phyloP scores from a whole-genome alignment of 2,329 filamentous ascomycete genomes.

The Epichloe amarillans region DNA sequence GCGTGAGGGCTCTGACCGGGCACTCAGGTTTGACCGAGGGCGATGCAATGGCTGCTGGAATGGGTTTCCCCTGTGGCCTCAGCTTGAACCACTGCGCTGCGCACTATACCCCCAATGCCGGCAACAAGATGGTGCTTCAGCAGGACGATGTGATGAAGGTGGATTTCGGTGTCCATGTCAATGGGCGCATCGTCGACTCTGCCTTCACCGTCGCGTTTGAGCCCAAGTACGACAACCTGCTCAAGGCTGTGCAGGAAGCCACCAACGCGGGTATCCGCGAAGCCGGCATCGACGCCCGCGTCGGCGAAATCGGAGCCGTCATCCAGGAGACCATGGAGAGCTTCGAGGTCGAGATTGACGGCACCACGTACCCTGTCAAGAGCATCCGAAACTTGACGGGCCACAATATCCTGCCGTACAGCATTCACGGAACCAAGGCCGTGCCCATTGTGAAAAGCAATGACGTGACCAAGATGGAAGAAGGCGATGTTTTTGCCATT shows the following conservation, averaged over 20 bases:
- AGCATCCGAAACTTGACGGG: slow-evolving; percentile 78
- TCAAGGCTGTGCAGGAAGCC: slow-evolving; percentile 59
- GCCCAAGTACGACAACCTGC: slow-evolving; percentile 58
- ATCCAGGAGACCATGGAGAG: slow-evolving; percentile 92
- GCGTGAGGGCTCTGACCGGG: slow-evolving; percentile 62
- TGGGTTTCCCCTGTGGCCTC: slow-evolving; percentile 77
- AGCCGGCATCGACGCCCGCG: slow-evolving; percentile 82
- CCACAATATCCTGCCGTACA: slow-evolving; percentile 79
- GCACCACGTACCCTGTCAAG: slow-evolving; percentile 67
- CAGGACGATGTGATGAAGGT: slow-evolving; percentile 70
- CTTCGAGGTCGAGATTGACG: slow-evolving; percentile 76
- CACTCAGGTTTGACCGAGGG: slow-evolving; percentile 67
- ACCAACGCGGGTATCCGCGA: slow-evolving; percentile 74
- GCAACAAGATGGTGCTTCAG: slow-evolving; percentile 64
- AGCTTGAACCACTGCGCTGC: slow-evolving; percentile 77
- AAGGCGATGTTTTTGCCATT: slow-evolving; percentile 88
- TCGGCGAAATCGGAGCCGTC: slow-evolving; percentile 69
- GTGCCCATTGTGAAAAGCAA: slow-evolving; percentile 85
- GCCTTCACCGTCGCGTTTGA: slow-evolving; percentile 72
- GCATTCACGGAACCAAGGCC: slow-evolving; percentile 85
- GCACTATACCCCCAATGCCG: slow-evolving; percentile 77
- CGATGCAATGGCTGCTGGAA: slow-evolving; percentile 63
- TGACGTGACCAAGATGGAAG: slow-evolving; percentile 93
- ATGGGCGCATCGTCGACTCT: slow-evolving; percentile 67
- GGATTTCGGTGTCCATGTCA: slow-evolving; percentile 71